A percentile compares a stretch with the other conserved stretches of the same genome.
Conservation (phyloP, 169 alveolate species). For the Babesia ovata region DNA sequence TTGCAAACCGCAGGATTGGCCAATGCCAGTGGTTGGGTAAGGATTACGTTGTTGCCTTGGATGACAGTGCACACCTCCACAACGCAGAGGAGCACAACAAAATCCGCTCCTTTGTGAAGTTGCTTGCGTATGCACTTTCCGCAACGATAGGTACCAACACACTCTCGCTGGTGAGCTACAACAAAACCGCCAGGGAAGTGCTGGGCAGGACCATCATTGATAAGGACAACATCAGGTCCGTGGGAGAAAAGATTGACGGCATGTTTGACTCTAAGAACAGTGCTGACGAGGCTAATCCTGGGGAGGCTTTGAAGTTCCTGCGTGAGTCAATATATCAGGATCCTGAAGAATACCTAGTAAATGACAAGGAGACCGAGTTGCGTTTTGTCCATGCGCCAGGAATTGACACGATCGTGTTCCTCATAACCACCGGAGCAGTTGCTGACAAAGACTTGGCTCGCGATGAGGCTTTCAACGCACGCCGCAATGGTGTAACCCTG, state of each 20-base stretch:
- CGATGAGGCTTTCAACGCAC: constrained; percentile 37
- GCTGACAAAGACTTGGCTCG: constrained; percentile 35
- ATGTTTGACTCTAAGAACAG: constrained; percentile 27
- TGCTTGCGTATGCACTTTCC: constrained; percentile 35
- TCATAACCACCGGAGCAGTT: constrained; percentile 43
- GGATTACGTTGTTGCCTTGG: constrained; percentile 30
- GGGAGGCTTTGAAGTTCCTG: constrained; percentile 45
- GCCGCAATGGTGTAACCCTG: constrained; percentile 60
- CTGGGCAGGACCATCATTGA: constrained; percentile 4
- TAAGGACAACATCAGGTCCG: neutral
- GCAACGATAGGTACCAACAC: constrained; percentile 18
- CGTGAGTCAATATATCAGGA: constrained; percentile 30
- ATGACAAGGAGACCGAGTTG: neutral
- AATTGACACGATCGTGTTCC: constrained; percentile 40
- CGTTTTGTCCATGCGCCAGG: constrained; percentile 6
- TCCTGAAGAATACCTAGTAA: constrained; percentile 4
- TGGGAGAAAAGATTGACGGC: constrained; percentile 17
- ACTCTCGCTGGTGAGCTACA: constrained; percentile 30
- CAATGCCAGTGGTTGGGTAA: neutral
- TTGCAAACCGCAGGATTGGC: constrained; percentile 16
- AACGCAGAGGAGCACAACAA: constrained; percentile 12
- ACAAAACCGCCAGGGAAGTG: neutral
- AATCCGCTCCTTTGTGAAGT: constrained; percentile 17
- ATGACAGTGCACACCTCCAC: neutral
- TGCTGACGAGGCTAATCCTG: constrained; percentile 29